Percentiles rank a stretch among this genome's conserved stretches.
These are phyloP conservation scores for Ziziphus jujuba DNA, from an alignment of 306 rosid species.

Conservation along the genomic window DNA sequence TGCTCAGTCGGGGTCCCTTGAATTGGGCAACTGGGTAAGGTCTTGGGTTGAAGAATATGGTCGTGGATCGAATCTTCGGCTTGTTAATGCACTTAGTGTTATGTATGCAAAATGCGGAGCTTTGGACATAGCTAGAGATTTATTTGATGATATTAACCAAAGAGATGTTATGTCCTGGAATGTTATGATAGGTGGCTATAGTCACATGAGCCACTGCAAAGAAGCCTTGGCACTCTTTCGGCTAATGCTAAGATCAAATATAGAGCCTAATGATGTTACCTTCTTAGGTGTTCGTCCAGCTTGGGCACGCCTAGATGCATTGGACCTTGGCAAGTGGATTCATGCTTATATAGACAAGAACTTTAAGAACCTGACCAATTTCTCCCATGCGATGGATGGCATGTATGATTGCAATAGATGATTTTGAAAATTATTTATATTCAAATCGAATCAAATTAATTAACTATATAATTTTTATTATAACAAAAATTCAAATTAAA, in stretches of 20 bases:
- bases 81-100: constrained; percentile 62
- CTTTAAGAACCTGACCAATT: constrained; percentile 34
- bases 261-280: constrained; percentile 76
- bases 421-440: no score
- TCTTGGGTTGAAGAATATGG: constrained; percentile 57
- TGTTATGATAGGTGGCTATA: constrained; percentile 80
- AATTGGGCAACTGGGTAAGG: constrained; percentile 58
- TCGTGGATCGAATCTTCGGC: constrained; percentile 48
- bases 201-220: constrained; percentile 40
- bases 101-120: constrained; percentile 82
- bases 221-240: constrained; percentile 68
- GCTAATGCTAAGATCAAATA: constrained; percentile 53
- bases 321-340: constrained; percentile 89
- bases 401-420: no score
- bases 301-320: constrained; percentile 80
- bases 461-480: no score
- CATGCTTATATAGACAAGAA: constrained; percentile 68
- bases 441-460: no score
- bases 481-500: no score
- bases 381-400: no score
- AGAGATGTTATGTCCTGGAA: constrained; percentile 84
- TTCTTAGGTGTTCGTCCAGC: constrained; percentile 68
- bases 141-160: constrained; percentile 58
- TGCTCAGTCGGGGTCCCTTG: constrained; percentile 53
- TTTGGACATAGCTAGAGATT: constrained; percentile 48